Conservation (phyloP, 2,329 filamentous ascomycete species). For the Claviceps sp. region DNA sequence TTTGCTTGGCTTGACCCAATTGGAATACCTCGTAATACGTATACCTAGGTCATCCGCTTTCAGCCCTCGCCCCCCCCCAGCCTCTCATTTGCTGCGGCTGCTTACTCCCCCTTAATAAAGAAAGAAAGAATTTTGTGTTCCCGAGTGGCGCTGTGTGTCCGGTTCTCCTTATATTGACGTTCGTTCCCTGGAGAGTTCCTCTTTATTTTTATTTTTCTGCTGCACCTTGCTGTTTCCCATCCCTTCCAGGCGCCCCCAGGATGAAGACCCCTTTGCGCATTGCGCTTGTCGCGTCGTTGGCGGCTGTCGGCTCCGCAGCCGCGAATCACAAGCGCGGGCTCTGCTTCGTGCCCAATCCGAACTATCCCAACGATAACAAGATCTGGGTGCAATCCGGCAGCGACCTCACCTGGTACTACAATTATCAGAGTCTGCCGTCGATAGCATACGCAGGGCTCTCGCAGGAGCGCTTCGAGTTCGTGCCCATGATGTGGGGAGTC, state of each 20-base stretch:
- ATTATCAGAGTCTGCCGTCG: constrained; percentile 50
- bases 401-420: constrained; percentile 74
- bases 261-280: constrained; percentile 1
- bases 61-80: neutral
- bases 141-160: neutral
- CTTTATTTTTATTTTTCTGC: neutral
- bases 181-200: no score
- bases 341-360: constrained; percentile 46
- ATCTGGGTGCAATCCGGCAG: constrained; percentile 46
- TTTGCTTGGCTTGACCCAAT: no score
- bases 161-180: neutral
- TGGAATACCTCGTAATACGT: neutral
- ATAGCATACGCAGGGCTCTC: constrained; percentile 31
- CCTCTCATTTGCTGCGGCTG: neutral
- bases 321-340: constrained; percentile 53
- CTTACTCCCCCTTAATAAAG: neutral
- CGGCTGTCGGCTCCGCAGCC: constrained; percentile 14
- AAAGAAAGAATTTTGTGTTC: neutral
- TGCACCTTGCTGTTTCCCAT: neutral
- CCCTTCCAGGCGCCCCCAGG: neutral
- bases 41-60: neutral
- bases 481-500: constrained; percentile 69
- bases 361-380: constrained; percentile 46
- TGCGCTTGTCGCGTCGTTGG: constrained; percentile 9
- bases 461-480: constrained; percentile 52